These are phyloP conservation scores for Lentinus tigrinus DNA, from an alignment of 768 basidiomycete genomes.

Conservation along the genomic window DNA sequence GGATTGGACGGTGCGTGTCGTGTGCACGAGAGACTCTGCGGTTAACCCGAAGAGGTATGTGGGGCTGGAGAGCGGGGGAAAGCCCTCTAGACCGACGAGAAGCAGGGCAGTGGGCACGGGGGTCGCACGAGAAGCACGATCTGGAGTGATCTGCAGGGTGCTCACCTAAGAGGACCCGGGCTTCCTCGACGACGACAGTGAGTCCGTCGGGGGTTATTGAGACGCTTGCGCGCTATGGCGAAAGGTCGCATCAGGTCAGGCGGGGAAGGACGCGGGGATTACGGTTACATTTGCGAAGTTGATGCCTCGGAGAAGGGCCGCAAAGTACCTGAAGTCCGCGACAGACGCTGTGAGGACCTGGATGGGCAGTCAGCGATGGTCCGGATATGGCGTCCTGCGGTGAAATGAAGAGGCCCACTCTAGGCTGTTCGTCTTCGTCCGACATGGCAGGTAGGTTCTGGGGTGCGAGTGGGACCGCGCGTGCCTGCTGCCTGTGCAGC, in stretches of 20 bases:
- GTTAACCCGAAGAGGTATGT: background rate
- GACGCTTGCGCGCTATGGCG: constrained; percentile 66
- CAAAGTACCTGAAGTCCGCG: constrained; percentile 80
- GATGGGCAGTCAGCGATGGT: constrained; percentile 12
- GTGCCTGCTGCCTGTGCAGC: constrained; percentile 1
- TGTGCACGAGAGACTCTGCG: background rate
- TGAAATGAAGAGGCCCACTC: constrained; percentile 14
- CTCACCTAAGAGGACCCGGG: constrained; percentile 75
- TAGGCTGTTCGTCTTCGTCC: constrained; percentile 17
- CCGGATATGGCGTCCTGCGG: constrained; percentile 8
- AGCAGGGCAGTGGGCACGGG: background rate
- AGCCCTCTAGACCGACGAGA: background rate
- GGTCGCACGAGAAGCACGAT: background rate
- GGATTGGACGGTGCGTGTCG: background rate
- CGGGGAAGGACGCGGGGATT: background rate
- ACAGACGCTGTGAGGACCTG: constrained; percentile 70
- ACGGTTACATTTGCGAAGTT: constrained; percentile 72
- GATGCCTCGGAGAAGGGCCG: constrained; percentile 76
- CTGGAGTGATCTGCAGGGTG: constrained; percentile 12
- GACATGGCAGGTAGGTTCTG: constrained; percentile 17
- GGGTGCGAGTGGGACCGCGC: constrained; percentile 5
- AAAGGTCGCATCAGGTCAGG: background rate
- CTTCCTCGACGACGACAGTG: constrained; percentile 82
- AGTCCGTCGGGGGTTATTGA: constrained; percentile 69
- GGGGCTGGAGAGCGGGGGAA: background rate